Base-by-base conservation (phyloP, 164 flowering plant species). In the Taxillus chinensis region DNA sequence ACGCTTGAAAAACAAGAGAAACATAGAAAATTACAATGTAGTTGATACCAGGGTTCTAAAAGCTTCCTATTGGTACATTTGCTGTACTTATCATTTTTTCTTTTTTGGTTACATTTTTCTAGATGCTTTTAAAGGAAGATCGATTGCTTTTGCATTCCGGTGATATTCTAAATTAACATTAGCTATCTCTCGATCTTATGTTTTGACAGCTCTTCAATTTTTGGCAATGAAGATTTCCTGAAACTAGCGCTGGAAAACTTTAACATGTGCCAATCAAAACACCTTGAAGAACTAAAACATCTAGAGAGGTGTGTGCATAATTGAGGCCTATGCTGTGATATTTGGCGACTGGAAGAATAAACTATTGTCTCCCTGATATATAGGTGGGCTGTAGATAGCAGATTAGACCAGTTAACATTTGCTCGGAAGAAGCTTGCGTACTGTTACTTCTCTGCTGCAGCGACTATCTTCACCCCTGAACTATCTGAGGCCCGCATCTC, bases 311-410 rank as follows among this genome's bases (percentile, higher is more conserved):
- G 63, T 15, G 50, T 46, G 39, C 60, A 3, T 62, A 10, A 39
- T 38, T 10, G 10, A 12, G 4, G 13, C 53, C 14, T n/a, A 49
- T 49, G 52, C 10, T 49, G 3, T 49, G 52, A 4, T 49, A 4
- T 27, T 27, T 27, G 27, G 27, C 27, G 27, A 27, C 27, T 27
- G 27, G 0, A 27, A 27, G 27, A 27, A 27, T 14, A n/a, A 14
- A 15, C 6, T 51, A 8, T 3, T 4, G n/a, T 27, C 51, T 15
- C 15, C 52, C 15, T 45, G 66, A 41, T 59, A 39, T 64, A 51
- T 79, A 92, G 98, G 75, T 93, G 97, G 98, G 67, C 85, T 39
- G 63, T 65, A 49, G 89, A 89, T 60, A 79, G 73, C 59, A 79
- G 77, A 71, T 67, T 93, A 73, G 88, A 90, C 82, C 74, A 82